Base-by-base conservation (phyloP, 1,284 basidiomycete species). In the Boletus putidus region DNA sequence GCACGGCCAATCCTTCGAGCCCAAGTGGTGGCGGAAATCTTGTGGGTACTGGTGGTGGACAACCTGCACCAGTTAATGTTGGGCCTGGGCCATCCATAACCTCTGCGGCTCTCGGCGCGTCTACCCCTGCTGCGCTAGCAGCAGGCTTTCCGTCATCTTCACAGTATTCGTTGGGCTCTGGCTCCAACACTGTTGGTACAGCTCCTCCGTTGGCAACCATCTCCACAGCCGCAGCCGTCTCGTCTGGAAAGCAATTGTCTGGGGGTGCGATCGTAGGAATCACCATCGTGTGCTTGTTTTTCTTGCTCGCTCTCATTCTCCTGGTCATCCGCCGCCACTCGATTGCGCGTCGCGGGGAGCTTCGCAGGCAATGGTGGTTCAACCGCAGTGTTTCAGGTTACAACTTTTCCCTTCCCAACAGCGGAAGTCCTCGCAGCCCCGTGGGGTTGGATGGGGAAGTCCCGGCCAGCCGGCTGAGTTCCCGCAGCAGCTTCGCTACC, bases 401-500 rank as follows among this genome's bases (percentile, higher is more conserved):
- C 31, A 54, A 45, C 43, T 53, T 53, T 21, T 54, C 59, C 21
- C 18, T 59, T 36, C 15, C 44, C 21, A 62, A 27, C 23, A 42
- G 27, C 31, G 44, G 47, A 44, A 50, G 39, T 46, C 23, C 25
- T 53, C 58, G 40, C 36, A 57, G 59, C 44, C 39, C 58, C 23
- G 20, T 40, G 2, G 40, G 47, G 18, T 23, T 35, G 20, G 57
- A 40, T 21, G 54, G 37, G 15, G 60, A 53, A 49, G 21, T 25
- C 16, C 23, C 33, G 3, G 23, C 15, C 16, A 35, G 50, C 42
- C 60, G 62, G 49, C 35, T 52, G 40, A 76, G 75, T 37, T 61
- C 71, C 4, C 75, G 78, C 39, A 81, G 78, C 62, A 81, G 78
- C 69, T 81, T 81, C 59, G 79, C 75, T 23, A 80, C 79, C 39